phyloP scores from a whole-genome alignment of 192 early-diverging fungal genomes.

The Paraglomus occultum region DNA sequence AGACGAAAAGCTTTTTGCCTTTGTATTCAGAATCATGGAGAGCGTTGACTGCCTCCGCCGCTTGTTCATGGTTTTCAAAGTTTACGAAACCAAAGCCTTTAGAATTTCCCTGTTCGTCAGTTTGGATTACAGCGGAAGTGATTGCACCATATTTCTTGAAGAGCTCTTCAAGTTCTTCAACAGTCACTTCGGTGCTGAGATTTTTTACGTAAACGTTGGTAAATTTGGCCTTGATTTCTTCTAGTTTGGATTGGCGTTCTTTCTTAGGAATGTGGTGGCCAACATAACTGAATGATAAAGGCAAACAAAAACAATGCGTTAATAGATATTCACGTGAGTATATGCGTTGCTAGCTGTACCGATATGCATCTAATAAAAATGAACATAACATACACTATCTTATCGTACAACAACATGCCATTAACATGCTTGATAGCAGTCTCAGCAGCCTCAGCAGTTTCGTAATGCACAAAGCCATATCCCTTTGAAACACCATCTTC shows the following conservation, averaged over 20 bases:
- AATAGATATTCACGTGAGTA: neutral
- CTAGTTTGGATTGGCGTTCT: conserved; percentile 89
- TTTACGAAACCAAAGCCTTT: conserved; percentile 98
- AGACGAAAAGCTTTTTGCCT: conserved; percentile 91
- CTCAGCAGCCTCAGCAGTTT: conserved; percentile 89
- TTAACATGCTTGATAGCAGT: conserved; percentile 97
- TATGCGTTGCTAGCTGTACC: no score
- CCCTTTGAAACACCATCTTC: conserved; percentile 87
- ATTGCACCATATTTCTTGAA: conserved; percentile 81
- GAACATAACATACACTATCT: conserved; percentile 70
- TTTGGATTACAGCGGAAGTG: conserved; percentile 75
- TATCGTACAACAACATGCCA: conserved; percentile 99
- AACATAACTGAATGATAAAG: conserved; percentile 60
- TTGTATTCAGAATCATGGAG: conserved; percentile 91
- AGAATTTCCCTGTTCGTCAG: conserved; percentile 81
- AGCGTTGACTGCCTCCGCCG: conserved; percentile 82
- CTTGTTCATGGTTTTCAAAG: conserved; percentile 88
- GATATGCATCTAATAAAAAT: neutral
- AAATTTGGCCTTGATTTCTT: conserved; percentile 87
- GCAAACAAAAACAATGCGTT: conserved; percentile 10
- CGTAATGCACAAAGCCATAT: conserved; percentile 99
- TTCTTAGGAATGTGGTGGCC: conserved; percentile 89
- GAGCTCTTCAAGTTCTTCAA: conserved; percentile 75
- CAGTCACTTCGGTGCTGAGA: conserved; percentile 73
- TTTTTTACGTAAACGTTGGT: conserved; percentile 99